These are phyloP conservation scores for Coemansia sp. DNA, from an alignment of 192 early-diverging fungal species.

Conservation along the genomic window DNA sequence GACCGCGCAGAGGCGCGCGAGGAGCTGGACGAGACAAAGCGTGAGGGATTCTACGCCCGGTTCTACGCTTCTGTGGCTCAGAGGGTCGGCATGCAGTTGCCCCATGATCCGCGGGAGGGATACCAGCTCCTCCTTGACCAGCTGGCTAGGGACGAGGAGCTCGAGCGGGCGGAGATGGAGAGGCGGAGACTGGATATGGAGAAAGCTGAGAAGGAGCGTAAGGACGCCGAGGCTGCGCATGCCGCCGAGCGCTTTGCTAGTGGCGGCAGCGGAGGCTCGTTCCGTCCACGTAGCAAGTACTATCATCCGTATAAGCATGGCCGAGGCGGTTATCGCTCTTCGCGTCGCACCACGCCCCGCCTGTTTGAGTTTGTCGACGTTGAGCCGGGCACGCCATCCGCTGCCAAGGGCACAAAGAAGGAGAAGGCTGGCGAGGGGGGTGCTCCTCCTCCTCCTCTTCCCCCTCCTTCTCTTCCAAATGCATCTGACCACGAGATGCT, in stretches of 20 bases:
- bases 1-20: conserved; percentile 15
- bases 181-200: conserved; percentile 35
- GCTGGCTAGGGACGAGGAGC: conserved; percentile 45
- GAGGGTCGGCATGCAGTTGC: conserved; percentile 30
- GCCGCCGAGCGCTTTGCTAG: conserved; percentile 3
- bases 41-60: conserved; percentile 37
- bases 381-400: background rate
- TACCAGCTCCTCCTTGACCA: conserved; percentile 43
- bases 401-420: background rate
- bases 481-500: conserved; percentile 10
- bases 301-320: background rate
- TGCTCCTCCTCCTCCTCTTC: no score
- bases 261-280: background rate
- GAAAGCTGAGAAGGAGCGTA: conserved; percentile 45
- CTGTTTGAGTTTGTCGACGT: conserved; percentile 51
- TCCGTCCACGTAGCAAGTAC: conserved; percentile 6
- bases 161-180: conserved; percentile 42
- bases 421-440: background rate
- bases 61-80: conserved; percentile 32
- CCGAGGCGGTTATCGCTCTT: background rate
- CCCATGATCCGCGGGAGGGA: conserved; percentile 45
- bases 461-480: background rate
- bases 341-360: conserved; percentile 9
- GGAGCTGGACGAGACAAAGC: conserved; percentile 35
- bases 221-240: conserved; percentile 39